Evolutionary conservation across 495 filamentous ascomycete species (phyloP).

Genomic region (Trichoderma reesei): DNA sequence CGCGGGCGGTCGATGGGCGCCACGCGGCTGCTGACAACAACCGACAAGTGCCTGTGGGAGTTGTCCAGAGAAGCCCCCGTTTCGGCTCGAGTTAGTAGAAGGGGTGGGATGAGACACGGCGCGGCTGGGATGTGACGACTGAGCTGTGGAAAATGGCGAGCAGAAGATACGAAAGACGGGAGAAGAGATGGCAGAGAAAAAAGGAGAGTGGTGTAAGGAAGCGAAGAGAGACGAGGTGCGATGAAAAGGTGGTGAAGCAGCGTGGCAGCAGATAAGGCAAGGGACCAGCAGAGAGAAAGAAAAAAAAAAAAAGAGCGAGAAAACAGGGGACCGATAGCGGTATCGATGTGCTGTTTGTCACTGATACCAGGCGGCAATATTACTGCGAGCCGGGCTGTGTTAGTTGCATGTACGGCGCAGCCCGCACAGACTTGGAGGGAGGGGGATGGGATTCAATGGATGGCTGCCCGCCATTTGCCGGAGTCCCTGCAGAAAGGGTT

Average conservation of each 20-base stretch:
- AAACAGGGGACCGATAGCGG: constrained; percentile 3
- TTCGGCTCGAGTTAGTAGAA: not conserved
- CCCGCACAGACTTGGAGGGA: not conserved
- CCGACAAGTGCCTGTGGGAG: not conserved
- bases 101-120: not conserved
- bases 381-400: not conserved
- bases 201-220: not conserved
- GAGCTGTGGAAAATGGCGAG: not conserved
- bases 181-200: not conserved
- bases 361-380: not conserved
- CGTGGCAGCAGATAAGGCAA: not conserved
- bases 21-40: constrained; percentile 6
- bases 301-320: constrained; percentile 5
- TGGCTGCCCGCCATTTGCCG: not conserved
- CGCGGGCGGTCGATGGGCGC: not conserved
- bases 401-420: not conserved
- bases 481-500: not conserved
- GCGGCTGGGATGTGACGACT: not conserved
- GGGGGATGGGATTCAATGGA: no score
- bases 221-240: not conserved
- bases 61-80: not conserved
- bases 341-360: not conserved
- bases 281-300: no score
- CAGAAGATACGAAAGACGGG: not conserved
- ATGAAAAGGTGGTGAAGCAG: not conserved